Conservation (phyloP, 2,329 filamentous ascomycete species). For the Dactylellina drechsleri region DNA sequence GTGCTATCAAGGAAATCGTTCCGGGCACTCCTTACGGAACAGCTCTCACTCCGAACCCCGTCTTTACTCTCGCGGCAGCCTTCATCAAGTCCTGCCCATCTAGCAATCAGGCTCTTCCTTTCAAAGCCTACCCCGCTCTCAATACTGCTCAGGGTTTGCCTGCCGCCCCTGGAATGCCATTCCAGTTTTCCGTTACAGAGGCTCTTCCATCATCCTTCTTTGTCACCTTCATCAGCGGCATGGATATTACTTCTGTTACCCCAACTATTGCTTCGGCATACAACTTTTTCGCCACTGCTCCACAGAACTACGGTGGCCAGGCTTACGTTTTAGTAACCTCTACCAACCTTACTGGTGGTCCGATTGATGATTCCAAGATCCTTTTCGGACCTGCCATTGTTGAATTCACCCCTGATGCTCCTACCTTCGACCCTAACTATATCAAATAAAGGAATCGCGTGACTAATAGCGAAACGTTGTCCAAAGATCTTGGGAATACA, state of each 20-base stretch:
- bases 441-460: background rate
- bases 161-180: background rate
- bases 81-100: constrained; percentile 71
- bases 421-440: constrained; percentile 6
- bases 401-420: constrained; percentile 3
- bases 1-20: constrained; percentile 65
- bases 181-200: constrained; percentile 7
- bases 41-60: constrained; percentile 69
- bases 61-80: constrained; percentile 72
- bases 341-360: constrained; percentile 5
- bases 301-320: constrained; percentile 6
- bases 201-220: constrained; percentile 9
- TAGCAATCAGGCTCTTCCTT: constrained; percentile 68
- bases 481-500: too few species aligned
- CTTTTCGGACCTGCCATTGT: constrained; percentile 21
- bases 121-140: constrained; percentile 71
- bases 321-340: constrained; percentile 15
- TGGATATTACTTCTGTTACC: constrained; percentile 7
- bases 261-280: background rate
- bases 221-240: constrained; percentile 5
- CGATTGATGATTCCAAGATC: constrained; percentile 9
- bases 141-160: constrained; percentile 15
- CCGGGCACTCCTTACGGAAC: constrained; percentile 72
- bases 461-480: too few species aligned
- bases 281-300: constrained; percentile 1